Evolutionary conservation across 441 rosid species (phyloP).

Genomic region (Gossypium davidsonii): DNA sequence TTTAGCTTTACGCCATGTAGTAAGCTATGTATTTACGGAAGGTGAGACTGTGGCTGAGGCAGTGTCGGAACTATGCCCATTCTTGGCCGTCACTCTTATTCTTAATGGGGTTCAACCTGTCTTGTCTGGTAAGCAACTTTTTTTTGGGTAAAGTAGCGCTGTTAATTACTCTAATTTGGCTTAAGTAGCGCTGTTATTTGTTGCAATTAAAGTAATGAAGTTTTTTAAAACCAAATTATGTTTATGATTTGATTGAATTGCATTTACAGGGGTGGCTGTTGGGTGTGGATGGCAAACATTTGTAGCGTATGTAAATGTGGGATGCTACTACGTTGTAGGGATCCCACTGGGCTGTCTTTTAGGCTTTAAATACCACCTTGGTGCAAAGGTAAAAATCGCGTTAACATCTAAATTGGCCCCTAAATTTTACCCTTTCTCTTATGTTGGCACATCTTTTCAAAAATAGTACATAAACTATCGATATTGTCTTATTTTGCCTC

Average conservation of each 20-base stretch:
- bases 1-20: constrained; percentile 35
- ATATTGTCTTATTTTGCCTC: too few relatives aligned
- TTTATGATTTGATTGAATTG: background rate
- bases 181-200: background rate
- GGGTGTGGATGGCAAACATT: constrained; percentile 66
- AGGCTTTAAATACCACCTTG: constrained; percentile 39
- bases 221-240: too few relatives aligned
- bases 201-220: background rate
- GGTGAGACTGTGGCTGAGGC: constrained; percentile 45
- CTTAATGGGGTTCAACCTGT: constrained; percentile 61
- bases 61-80: constrained; percentile 44
- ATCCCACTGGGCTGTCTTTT: constrained; percentile 41
- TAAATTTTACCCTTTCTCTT: too few relatives aligned
- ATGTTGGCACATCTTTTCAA: too few relatives aligned
- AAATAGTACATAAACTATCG: too few relatives aligned
- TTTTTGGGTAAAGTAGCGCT: background rate
- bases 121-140: constrained; percentile 35
- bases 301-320: constrained; percentile 48
- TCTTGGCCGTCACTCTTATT: constrained; percentile 37
- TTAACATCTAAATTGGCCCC: too few relatives aligned
- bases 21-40: constrained; percentile 45
- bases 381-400: constrained; percentile 32
- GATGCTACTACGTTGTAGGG: constrained; percentile 52
- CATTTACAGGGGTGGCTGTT: constrained; percentile 44
- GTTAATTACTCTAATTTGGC: background rate